Evolutionary conservation across 345 rosid genomes (phyloP).

Genomic region (Erysimum cheiranthoides): DNA sequence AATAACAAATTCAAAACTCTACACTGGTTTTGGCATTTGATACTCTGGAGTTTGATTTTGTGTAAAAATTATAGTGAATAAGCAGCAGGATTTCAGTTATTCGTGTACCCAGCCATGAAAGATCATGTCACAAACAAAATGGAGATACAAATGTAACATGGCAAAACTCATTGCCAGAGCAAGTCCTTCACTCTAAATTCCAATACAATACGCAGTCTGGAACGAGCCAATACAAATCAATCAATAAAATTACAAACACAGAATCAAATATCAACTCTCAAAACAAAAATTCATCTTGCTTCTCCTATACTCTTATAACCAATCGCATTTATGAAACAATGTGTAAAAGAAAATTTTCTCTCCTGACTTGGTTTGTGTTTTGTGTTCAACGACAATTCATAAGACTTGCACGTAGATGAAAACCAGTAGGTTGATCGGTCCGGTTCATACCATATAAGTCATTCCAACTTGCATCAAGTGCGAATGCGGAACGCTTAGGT

Average conservation of each 20-base stretch:
- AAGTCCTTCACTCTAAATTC: background rate
- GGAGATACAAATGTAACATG: background rate
- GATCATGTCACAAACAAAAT: background rate
- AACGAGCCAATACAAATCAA: slow-evolving; percentile 23
- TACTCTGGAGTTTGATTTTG: background rate
- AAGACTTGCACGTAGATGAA: slow-evolving; percentile 29
- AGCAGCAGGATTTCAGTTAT: background rate
- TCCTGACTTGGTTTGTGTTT: slow-evolving; percentile 15
- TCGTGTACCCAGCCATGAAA: background rate
- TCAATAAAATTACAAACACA: slow-evolving; percentile 33
- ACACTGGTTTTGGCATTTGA: slow-evolving; percentile 4
- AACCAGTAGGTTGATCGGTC: slow-evolving; percentile 17
- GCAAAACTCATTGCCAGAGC: slow-evolving; percentile 29
- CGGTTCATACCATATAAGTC: slow-evolving; percentile 94
- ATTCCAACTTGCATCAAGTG: slow-evolving; percentile 99
- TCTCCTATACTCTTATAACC: slow-evolving; percentile 37
- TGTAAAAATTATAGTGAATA: background rate
- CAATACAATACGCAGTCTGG: slow-evolving; percentile 31
- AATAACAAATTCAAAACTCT: slow-evolving; percentile 1
- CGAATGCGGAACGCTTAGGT: slow-evolving; percentile 92
- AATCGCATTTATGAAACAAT: slow-evolving; percentile 28
- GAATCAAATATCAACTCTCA: slow-evolving; percentile 19
- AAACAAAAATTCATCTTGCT: slow-evolving; percentile 17
- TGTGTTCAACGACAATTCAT: slow-evolving; percentile 19
- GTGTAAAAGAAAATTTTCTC: slow-evolving; percentile 3